A percentile compares a stretch with the other conserved stretches of the same genome.
These are phyloP conservation scores for Phylloporus arenicola DNA, from an alignment of 768 basidiomycete genomes.

Conservation along the genomic window DNA sequence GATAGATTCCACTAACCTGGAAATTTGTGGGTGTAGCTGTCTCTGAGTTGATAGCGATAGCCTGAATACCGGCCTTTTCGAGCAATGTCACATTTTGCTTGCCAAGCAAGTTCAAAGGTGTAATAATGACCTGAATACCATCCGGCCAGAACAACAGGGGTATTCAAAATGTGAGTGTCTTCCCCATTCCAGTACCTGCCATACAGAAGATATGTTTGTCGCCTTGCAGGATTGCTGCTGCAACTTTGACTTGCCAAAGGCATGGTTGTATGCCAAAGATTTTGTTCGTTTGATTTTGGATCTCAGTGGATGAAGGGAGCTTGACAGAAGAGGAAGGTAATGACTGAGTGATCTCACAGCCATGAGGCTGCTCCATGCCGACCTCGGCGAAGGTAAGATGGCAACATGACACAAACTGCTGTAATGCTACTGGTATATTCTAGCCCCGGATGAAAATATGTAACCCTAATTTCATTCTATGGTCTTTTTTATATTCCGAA, in stretches of 20 bases:
- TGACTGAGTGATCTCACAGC: too few relatives aligned
- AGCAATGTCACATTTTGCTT: background rate
- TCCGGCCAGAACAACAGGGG: background rate
- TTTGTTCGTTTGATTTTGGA: background rate
- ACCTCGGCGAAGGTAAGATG: too few relatives aligned
- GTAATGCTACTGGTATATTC: too few relatives aligned
- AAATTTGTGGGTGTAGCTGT: background rate
- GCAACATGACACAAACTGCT: too few relatives aligned
- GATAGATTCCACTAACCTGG: too few relatives aligned
- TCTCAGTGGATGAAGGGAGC: background rate
- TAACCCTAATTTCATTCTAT: too few relatives aligned
- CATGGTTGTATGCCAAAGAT: background rate
- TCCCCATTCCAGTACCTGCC: too few relatives aligned
- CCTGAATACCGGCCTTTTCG: background rate
- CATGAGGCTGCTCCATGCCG: too few relatives aligned
- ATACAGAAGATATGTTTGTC: background rate
- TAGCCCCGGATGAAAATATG: too few relatives aligned
- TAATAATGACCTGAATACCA: background rate
- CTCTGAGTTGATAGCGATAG: background rate
- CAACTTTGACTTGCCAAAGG: background rate
- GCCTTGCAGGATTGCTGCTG: too few relatives aligned
- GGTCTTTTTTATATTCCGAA: too few relatives aligned
- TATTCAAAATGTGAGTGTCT: too few relatives aligned
- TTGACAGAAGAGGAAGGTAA: background rate
- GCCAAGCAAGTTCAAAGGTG: background rate